Evolutionary conservation across 2,329 filamentous ascomycete species (phyloP).

Genomic region (Penicillium corylophilum): DNA sequence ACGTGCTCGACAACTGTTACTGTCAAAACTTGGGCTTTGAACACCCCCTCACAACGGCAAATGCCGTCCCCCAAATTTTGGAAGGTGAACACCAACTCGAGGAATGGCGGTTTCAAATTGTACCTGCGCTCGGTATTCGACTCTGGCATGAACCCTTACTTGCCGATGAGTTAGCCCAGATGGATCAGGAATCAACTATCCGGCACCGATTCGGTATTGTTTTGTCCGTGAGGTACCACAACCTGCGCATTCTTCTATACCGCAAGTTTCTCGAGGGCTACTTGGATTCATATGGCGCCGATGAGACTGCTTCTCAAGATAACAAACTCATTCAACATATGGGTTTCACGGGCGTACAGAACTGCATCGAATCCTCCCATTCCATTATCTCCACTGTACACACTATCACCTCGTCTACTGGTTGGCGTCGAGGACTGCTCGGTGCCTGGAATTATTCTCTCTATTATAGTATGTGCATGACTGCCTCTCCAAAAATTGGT

Average conservation of each 20-base stretch:
- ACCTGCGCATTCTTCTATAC: constrained; percentile 44
- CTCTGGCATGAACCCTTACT: constrained; percentile 13
- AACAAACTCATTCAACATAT: constrained; percentile 30
- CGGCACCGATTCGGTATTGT: constrained; percentile 41
- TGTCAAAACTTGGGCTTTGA: constrained; percentile 46
- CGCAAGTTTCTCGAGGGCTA: constrained; percentile 42
- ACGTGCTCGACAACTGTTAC: constrained; percentile 45
- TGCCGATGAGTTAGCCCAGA: constrained; percentile 5
- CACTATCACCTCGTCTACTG: constrained; percentile 18
- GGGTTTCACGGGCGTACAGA: constrained; percentile 32
- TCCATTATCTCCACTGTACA: constrained; percentile 29
- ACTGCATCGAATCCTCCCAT: constrained; percentile 33
- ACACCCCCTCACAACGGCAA: constrained; percentile 18
- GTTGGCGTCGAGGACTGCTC: constrained; percentile 24
- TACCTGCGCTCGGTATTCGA: constrained; percentile 8
- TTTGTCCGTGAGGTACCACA: constrained; percentile 44
- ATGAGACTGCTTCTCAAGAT: constrained; percentile 13
- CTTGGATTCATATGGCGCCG: constrained; percentile 24
- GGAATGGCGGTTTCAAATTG: constrained; percentile 8
- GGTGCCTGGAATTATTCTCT: constrained; percentile 35
- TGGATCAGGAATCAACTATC: constrained; percentile 8
- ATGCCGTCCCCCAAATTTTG: constrained; percentile 38
- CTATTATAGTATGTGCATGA: constrained; percentile 31
- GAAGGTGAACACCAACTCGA: constrained; percentile 13
- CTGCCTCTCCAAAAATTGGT: not conserved